Base-by-base conservation (phyloP, 139 green algal species). In the Chloropicon primus region DNA sequence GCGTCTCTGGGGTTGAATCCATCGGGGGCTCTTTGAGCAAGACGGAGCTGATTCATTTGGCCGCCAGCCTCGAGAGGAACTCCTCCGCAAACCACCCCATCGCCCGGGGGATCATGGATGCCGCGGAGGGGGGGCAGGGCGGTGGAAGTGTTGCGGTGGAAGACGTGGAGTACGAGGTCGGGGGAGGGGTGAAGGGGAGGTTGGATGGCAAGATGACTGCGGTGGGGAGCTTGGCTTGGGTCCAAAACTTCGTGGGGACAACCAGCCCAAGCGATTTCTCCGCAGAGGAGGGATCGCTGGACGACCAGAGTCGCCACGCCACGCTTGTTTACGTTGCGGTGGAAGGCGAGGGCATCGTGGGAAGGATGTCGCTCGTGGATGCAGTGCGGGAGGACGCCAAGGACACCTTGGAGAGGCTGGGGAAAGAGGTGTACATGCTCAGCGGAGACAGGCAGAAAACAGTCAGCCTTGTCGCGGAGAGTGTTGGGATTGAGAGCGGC, bases 11-110 rank as follows among this genome's bases (percentile, higher is more conserved):
- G 10, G 27, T 62, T 2, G n/a, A 76, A 24, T 62, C 24, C 74
- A 17, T 21, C 3, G 74, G 24, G 24, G 21, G 72, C 26, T 24
- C 71, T 10, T 74, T 29, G 17, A 24, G 73, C n/a, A 28, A 28
- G 73, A 74, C 26, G 1, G 22, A 85, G 28, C 75, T 95, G 78
- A 85, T 96, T 74, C 74, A 77, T 28, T 82, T 93, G 26, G 90
- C 91, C 21, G 92, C 89, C 23, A 85, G 87, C 1, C 86, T 92
- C 71, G 92, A 96, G 83, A 79, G 80, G 0, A 76, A 82, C 25
- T 89, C 90, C 54, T 91, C 86, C 0, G 41, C 41, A 17, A 17
- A 5, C 41, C 92, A 96, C 79, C 91, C 92, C 1, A 83, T 96
- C 2, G 92, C 89, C 0, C 29, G 29, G 0, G 87, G 87, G 24